Evolutionary conservation across 257 asterid species (phyloP).

Genomic region (Solanum ossicruentum): DNA sequence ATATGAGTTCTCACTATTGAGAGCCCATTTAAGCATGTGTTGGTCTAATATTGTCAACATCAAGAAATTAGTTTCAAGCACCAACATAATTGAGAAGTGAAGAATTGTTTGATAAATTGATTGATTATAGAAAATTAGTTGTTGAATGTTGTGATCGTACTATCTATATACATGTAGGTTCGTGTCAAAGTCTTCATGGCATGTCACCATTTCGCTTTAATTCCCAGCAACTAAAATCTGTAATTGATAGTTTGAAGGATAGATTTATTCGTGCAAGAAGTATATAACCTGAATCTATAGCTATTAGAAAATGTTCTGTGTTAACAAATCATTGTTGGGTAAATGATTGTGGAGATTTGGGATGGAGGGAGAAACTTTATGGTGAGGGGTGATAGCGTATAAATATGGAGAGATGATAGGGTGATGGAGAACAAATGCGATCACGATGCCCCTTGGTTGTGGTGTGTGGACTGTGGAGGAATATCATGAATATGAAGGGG

Average conservation of each 20-base stretch:
- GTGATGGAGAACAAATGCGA: too few relatives aligned
- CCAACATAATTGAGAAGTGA: too few relatives aligned
- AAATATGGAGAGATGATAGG: too few relatives aligned
- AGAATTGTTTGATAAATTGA: not conserved
- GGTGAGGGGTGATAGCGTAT: too few relatives aligned
- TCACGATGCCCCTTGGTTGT: too few relatives aligned
- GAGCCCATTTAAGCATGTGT: not conserved
- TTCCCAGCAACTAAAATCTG: not conserved
- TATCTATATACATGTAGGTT: not conserved
- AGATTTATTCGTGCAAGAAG: not conserved
- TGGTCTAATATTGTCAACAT: not conserved
- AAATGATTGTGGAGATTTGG: too few relatives aligned
- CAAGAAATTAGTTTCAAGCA: not conserved
- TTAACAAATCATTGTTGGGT: too few relatives aligned
- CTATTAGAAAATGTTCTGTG: too few relatives aligned
- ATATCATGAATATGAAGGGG: too few relatives aligned
- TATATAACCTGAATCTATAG: not conserved
- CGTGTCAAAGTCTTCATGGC: not conserved
- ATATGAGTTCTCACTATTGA: not conserved
- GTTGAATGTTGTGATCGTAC: too few relatives aligned
- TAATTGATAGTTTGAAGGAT: not conserved
- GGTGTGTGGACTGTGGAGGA: too few relatives aligned
- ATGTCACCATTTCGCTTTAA: not conserved
- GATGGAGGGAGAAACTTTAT: too few relatives aligned
- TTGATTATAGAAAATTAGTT: not conserved